phyloP scores from a whole-genome alignment of 208 protist species.

The Trypanosoma caninum region DNA sequence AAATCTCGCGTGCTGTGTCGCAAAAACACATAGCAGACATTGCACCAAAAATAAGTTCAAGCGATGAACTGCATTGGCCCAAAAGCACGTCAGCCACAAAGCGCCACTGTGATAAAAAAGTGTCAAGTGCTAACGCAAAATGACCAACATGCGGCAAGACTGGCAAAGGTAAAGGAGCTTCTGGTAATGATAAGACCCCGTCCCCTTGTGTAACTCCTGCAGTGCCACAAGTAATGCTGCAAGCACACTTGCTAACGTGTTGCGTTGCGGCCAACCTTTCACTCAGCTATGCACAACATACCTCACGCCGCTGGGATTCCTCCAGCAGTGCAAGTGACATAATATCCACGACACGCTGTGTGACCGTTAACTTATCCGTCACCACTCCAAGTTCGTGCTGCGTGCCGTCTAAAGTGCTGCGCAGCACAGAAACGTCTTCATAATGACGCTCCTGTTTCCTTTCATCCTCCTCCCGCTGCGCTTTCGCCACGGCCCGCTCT shows the following conservation, averaged over 20 bases:
- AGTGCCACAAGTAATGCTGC: constrained; percentile 2
- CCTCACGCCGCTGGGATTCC: constrained; percentile 16
- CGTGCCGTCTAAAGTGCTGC: constrained; percentile 12
- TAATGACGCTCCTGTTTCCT: constrained; percentile 10
- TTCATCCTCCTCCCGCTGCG: constrained; percentile 9
- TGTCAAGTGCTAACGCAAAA: neutral
- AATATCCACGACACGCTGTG: neutral
- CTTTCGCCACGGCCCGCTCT: neutral
- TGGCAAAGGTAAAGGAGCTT: no score
- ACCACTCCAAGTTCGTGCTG: constrained; percentile 12
- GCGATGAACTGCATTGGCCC: neutral
- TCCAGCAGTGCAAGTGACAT: constrained; percentile 8
- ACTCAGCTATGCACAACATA: constrained; percentile 21
- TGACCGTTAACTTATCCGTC: neutral
- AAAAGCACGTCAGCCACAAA: neutral
- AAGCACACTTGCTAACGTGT: constrained; percentile 2
- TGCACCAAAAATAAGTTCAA: neutral
- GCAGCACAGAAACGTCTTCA: constrained; percentile 21
- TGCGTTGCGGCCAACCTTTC: constrained; percentile 20
- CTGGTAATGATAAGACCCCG: no score
- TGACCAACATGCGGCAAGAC: neutral
- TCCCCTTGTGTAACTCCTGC: no score
- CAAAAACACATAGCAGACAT: neutral
- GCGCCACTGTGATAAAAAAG: constrained; percentile 1
- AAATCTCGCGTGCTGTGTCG: no score